Conservation (phyloP, 2,329 filamentous ascomycete species). For the Trichophyton schoenleinii region DNA sequence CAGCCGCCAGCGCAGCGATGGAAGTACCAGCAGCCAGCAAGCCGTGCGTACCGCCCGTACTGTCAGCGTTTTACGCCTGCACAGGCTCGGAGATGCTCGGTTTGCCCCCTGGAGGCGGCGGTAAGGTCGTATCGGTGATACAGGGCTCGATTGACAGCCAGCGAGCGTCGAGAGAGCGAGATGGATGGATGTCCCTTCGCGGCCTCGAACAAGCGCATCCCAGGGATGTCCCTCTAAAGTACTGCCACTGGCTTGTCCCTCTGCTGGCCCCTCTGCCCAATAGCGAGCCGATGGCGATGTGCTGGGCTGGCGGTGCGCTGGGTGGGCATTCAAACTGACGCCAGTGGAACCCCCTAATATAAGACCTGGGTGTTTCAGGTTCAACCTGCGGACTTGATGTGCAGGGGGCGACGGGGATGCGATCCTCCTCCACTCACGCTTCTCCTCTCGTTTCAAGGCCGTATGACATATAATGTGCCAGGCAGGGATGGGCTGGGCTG, state of each 20-base stretch:
- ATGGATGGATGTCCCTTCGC: neutral
- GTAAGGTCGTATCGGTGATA: neutral
- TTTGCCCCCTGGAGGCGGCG: neutral
- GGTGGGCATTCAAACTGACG: slow-evolving; percentile 2
- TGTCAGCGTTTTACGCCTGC: slow-evolving; percentile 2
- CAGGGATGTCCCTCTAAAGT: neutral
- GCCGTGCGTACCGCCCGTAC: slow-evolving; percentile 4
- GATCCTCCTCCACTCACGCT: slow-evolving; percentile 1
- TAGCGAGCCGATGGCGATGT: neutral
- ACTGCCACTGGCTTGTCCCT: neutral
- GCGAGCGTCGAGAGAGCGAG: neutral
- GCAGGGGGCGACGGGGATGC: neutral
- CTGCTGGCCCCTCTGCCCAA: neutral
- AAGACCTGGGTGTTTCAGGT: slow-evolving; percentile 3
- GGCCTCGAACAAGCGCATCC: slow-evolving; percentile 3
- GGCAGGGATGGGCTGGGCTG: neutral
- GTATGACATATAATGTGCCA: neutral
- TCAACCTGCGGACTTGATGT: slow-evolving; percentile 2
- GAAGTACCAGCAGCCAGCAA: neutral
- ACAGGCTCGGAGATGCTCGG: neutral
- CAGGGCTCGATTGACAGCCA: neutral
- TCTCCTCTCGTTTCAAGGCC: slow-evolving; percentile 2
- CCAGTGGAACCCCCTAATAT: slow-evolving; percentile 1
- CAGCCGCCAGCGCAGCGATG: neutral
- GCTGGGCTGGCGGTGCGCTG: slow-evolving; percentile 1